phyloP scores from a whole-genome alignment of 2,329 filamentous ascomycete species.

The Phaeosphaeria sp. region DNA sequence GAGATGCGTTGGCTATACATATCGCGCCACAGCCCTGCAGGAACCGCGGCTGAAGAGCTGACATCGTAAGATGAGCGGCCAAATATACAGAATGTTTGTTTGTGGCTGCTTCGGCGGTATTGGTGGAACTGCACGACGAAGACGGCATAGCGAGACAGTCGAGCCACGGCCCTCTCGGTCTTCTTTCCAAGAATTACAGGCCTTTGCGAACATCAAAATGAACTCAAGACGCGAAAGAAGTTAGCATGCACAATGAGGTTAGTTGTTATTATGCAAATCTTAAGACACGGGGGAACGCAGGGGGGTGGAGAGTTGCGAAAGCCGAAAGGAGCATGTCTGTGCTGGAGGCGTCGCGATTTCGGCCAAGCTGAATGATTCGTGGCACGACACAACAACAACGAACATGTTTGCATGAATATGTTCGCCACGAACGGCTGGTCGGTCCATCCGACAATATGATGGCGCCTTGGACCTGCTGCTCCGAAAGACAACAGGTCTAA shows the following conservation, averaged over 20 bases:
- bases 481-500: slow-evolving; percentile 1
- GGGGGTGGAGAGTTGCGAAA: slow-evolving; percentile 9
- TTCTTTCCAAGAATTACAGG: not conserved
- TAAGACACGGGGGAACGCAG: slow-evolving; percentile 14
- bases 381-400: slow-evolving; percentile 19
- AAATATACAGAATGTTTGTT: not conserved
- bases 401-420: slow-evolving; percentile 13
- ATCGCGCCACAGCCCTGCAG: slow-evolving; percentile 25
- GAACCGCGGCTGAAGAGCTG: slow-evolving; percentile 18
- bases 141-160: not conserved
- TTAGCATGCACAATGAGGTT: not conserved
- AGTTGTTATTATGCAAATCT: slow-evolving; percentile 3
- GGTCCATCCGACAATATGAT: slow-evolving; percentile 7
- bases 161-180: not conserved
- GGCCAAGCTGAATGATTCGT: slow-evolving; percentile 14
- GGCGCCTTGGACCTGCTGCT: not conserved
- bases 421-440: slow-evolving; percentile 6
- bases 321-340: slow-evolving; percentile 4
- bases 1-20: slow-evolving; percentile 26
- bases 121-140: slow-evolving; percentile 2
- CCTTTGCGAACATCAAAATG: not conserved
- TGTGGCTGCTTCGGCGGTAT: slow-evolving; percentile 7
- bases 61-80: slow-evolving; percentile 16
- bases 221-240: not conserved
- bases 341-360: not conserved